Conservation (phyloP, 2,329 filamentous ascomycete genomes). For the Epichloe sylvatica region DNA sequence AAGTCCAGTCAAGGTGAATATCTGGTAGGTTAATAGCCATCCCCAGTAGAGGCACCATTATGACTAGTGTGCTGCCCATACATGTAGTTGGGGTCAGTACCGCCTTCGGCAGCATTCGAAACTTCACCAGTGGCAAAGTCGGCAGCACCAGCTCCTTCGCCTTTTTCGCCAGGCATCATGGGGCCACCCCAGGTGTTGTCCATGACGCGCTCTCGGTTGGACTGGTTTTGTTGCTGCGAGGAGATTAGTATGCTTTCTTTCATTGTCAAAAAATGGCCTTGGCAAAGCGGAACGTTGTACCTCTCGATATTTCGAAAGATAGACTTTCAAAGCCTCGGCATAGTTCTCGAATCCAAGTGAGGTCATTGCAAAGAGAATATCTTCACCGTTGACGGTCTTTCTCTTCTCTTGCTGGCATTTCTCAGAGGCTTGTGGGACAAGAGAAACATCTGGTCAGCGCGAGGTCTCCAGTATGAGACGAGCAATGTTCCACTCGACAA, state of each 20-base stretch:
- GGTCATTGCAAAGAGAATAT: constrained; percentile 98
- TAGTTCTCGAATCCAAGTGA: constrained; percentile 99
- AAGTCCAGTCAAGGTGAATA: not conserved
- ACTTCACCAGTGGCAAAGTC: constrained; percentile 32
- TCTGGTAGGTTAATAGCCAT: constrained; percentile 30
- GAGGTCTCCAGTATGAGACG: not conserved
- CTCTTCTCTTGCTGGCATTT: constrained; percentile 99
- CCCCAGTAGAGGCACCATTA: constrained; percentile 41
- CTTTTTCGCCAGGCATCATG: constrained; percentile 21
- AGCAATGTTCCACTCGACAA: not conserved
- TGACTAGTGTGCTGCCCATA: constrained; percentile 41
- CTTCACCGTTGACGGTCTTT: constrained; percentile 97
- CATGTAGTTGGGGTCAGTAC: constrained; percentile 32
- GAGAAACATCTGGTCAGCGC: not conserved
- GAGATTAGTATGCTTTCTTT: not conserved
- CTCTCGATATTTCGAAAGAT: constrained; percentile 93
- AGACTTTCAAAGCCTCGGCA: constrained; percentile 93
- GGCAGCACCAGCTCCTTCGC: constrained; percentile 17
- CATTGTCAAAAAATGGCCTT: not conserved
- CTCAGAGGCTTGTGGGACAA: constrained; percentile 59
- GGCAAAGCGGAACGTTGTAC: constrained; percentile 40
- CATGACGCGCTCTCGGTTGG: constrained; percentile 25
- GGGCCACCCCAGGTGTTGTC: constrained; percentile 20
- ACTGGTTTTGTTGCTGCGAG: constrained; percentile 27
- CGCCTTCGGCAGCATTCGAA: constrained; percentile 26